Base-by-base conservation (phyloP, 2,329 filamentous ascomycete genomes). In the Calcarisporium arbuscula region DNA sequence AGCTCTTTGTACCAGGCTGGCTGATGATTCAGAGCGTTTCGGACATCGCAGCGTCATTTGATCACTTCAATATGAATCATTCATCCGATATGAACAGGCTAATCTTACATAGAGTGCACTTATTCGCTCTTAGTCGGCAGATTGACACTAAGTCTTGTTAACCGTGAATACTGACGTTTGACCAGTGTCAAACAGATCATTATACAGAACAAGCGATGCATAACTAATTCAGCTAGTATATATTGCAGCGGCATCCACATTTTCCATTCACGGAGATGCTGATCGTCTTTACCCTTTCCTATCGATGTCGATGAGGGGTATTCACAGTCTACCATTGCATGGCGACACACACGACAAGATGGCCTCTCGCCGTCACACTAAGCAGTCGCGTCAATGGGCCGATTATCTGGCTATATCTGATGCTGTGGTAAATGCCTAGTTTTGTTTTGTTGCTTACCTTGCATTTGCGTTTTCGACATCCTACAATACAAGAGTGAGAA, bases 1-100 rank as follows among this genome's bases (percentile, higher is more conserved):
- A 72, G 72, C 64, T 76, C 26, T 54, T 71, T 14, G 62, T 75
- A 20, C 70, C 72, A 1, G 31, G 46, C 4, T 47, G 41, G 5
- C 40, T 64, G 26, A 39, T 67, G 22, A 15, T 45, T 2, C 38
- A 46, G 18, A 62, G 60, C 26, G 45, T 51, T 1, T 36, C 21
- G 17, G 48, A 47, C 23, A 51, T 45, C 0, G 45, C 42, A 11
- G 36, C 38, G 3, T 56, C 46, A 0, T 57, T 62, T 39, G 50
- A n/a, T n/a, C n/a, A n/a, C n/a, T n/a, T n/a, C n/a, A n/a, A n/a
- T n/a, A n/a, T n/a, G n/a, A n/a, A n/a, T n/a, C n/a, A n/a, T n/a
- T n/a, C n/a, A n/a, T n/a, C n/a, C n/a, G n/a, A n/a, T n/a, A n/a
- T n/a, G n/a, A n/a, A n/a, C n/a, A n/a, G n/a, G n/a, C n/a, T n/a